phyloP scores from a whole-genome alignment of 345 rosid genomes.

The Excoecaria agallocha region DNA sequence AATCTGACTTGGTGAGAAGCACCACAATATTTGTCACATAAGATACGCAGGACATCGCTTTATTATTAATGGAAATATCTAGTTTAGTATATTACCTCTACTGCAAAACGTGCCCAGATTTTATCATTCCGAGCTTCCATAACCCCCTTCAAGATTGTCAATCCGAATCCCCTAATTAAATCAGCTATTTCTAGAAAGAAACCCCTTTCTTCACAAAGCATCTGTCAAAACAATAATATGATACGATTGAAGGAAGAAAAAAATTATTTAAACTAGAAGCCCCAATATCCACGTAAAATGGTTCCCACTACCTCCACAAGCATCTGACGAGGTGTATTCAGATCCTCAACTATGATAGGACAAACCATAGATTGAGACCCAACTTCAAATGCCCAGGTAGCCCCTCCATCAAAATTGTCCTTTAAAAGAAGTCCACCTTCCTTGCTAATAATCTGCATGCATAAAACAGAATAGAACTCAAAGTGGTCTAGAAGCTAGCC shows the following conservation, averaged over 20 bases:
- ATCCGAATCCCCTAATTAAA: conserved; percentile 78
- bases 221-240: conserved; percentile 41
- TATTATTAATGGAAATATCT: not conserved
- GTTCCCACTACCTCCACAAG: conserved; percentile 69
- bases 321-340: conserved; percentile 82
- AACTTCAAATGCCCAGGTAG: conserved; percentile 97
- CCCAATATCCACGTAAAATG: not conserved
- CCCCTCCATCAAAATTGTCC: conserved; percentile 79
- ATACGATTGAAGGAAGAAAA: not conserved
- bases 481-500: not conserved
- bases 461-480: conserved; percentile 7
- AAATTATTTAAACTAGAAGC: not conserved
- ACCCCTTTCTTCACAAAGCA: conserved; percentile 94
- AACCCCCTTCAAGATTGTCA: conserved; percentile 91
- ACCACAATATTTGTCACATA: not conserved
- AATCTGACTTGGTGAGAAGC: not conserved
- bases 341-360: conserved; percentile 94
- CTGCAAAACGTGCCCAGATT: conserved; percentile 86
- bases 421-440: conserved; percentile 51
- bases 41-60: not conserved
- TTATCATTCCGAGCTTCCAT: conserved; percentile 79
- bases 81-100: conserved; percentile 56
- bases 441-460: conserved; percentile 53
- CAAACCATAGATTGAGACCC: conserved; percentile 83
- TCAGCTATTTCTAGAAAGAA: conserved; percentile 94